Percentiles rank a stretch among this genome's conserved stretches.
phyloP scores from a whole-genome alignment of 345 rosid species.

The Firmiana major region DNA sequence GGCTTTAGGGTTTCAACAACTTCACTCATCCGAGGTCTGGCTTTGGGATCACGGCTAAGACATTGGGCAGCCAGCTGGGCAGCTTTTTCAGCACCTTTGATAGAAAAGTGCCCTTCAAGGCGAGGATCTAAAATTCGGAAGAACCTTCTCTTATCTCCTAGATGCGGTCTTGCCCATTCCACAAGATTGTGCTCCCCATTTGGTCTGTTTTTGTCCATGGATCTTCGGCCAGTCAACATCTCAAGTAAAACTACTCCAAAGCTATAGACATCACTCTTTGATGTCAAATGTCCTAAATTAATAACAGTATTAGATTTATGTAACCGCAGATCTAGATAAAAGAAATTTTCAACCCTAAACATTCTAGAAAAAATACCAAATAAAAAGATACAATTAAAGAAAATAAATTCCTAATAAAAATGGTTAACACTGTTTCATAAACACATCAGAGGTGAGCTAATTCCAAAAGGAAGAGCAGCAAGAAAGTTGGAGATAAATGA shows the following conservation, averaged over 20 bases:
- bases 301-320: constrained; percentile 15
- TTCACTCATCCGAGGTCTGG: constrained; percentile 91
- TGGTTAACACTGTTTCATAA: neutral
- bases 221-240: constrained; percentile 74
- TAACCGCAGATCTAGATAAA: neutral
- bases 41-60: constrained; percentile 89
- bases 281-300: constrained; percentile 62
- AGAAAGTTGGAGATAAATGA: neutral
- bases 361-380: neutral
- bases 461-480: neutral
- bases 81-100: constrained; percentile 86
- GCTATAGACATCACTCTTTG: constrained; percentile 84
- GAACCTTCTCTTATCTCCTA: constrained; percentile 74
- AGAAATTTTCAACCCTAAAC: neutral
- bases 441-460: neutral
- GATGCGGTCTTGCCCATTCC: constrained; percentile 91
- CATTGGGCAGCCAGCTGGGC: constrained; percentile 80
- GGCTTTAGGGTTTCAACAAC: constrained; percentile 72
- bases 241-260: constrained; percentile 87
- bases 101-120: constrained; percentile 87
- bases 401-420: neutral
- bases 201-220: constrained; percentile 89
- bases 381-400: neutral
- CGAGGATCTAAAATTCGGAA: constrained; percentile 80
- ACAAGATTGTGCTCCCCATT: constrained; percentile 95